phyloP scores from a whole-genome alignment of 805 yeast genomes.

The Candida maris region DNA sequence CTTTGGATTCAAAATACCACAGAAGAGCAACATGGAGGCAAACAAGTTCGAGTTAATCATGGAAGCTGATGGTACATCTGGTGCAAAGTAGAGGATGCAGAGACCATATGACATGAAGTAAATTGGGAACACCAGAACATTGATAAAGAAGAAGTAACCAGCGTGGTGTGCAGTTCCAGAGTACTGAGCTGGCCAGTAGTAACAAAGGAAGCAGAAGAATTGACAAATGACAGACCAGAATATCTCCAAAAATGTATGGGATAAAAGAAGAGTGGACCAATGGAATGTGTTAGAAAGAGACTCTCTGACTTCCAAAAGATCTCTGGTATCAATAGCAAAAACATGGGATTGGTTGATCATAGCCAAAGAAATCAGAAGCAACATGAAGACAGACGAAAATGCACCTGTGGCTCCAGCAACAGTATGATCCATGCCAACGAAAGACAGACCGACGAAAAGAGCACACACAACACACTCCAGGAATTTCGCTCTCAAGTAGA shows the following conservation, averaged over 20 bases:
- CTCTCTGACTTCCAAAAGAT: conserved; percentile 66
- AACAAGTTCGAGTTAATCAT: conserved; percentile 54
- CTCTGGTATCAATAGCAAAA: conserved; percentile 53
- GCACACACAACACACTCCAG: conserved; percentile 41
- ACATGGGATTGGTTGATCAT: conserved; percentile 64
- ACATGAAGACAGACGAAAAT: conserved; percentile 48
- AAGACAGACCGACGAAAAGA: conserved; percentile 52
- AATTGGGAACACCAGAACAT: conserved; percentile 40
- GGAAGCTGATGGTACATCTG: conserved; percentile 64
- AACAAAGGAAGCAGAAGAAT: conserved; percentile 44
- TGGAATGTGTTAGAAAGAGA: conserved; percentile 67
- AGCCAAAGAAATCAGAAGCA: conserved; percentile 59
- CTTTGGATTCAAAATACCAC: conserved; percentile 64
- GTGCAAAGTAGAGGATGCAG: conserved; percentile 54
- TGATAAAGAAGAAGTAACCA: conserved; percentile 41
- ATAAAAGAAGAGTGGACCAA: conserved; percentile 56
- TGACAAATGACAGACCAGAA: conserved; percentile 53
- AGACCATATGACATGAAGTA: conserved; percentile 51
- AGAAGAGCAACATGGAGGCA: conserved; percentile 57
- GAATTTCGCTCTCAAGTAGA: conserved; percentile 48
- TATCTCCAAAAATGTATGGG: conserved; percentile 54
- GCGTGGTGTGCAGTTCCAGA: conserved; percentile 38
- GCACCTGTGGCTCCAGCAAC: conserved; percentile 55
- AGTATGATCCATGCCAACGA: conserved; percentile 52
- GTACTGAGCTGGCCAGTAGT: conserved; percentile 35